Percentiles rank a stretch among this genome's conserved stretches.
phyloP scores from a whole-genome alignment of 2,329 filamentous ascomycete genomes.

The Trichoderma atrobrunneum region DNA sequence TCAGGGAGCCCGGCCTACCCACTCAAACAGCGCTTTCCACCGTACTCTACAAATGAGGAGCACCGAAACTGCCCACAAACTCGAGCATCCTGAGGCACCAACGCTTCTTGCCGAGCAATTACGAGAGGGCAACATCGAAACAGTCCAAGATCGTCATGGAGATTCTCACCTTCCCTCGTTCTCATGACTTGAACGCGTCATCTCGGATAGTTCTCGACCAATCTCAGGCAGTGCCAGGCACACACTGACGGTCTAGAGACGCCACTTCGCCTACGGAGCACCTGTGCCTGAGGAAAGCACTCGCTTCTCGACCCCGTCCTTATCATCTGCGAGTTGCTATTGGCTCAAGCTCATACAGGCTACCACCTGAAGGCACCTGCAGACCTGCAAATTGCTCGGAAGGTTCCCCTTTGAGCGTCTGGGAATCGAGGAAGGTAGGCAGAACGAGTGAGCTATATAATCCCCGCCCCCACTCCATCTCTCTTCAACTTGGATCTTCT shows the following conservation, averaged over 20 bases:
- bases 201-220: background rate
- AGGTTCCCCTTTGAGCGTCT: background rate
- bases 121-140: background rate
- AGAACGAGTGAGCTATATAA: background rate
- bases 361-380: background rate
- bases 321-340: background rate
- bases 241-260: background rate
- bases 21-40: background rate
- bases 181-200: background rate
- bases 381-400: background rate
- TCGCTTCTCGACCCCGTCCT: background rate
- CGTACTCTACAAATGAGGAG: background rate
- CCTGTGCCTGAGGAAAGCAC: background rate
- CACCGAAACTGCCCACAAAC: background rate
- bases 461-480: background rate
- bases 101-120: background rate
- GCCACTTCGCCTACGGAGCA: background rate
- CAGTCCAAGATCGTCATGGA: background rate
- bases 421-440: background rate
- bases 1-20: background rate
- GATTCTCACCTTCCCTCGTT: background rate
- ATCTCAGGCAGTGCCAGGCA: background rate
- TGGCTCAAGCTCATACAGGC: background rate
- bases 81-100: background rate
- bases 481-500: background rate